phyloP scores from a whole-genome alignment of 2,329 filamentous ascomycete species.

The Stylonectria norvegica region DNA sequence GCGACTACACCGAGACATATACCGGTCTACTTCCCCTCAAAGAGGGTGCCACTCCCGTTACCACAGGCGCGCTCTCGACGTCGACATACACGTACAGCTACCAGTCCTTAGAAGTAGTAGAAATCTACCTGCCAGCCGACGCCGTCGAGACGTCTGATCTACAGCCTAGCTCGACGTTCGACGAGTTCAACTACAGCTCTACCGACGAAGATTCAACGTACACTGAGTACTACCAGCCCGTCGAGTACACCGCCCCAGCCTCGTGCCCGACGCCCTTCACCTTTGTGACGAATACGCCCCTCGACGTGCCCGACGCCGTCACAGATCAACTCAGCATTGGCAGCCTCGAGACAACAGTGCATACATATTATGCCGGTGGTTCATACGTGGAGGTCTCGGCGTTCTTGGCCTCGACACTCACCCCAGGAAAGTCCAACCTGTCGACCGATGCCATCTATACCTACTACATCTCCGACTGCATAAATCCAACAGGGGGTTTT shows the following conservation, averaged over 20 bases:
- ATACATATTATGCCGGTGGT: constrained; percentile 5
- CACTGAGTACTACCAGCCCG: constrained; percentile 15
- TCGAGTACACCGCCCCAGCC: constrained; percentile 25
- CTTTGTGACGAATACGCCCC: constrained; percentile 12
- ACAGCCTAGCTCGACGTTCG: constrained; percentile 7
- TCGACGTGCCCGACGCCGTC: constrained; percentile 11
- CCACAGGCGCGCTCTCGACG: constrained; percentile 2
- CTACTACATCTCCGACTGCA: constrained; percentile 18
- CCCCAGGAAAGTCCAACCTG: constrained; percentile 8
- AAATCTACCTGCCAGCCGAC: constrained; percentile 11
- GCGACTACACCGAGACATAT: constrained; percentile 7
- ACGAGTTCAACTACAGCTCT: too few species aligned
- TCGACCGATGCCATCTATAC: constrained; percentile 12
- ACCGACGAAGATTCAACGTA: constrained; percentile 1
- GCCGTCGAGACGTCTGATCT: constrained; percentile 11
- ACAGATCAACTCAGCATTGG: constrained; percentile 9
- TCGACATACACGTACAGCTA: constrained; percentile 8
- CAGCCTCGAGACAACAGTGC: constrained; percentile 2
- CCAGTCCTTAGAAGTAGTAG: constrained; percentile 16
- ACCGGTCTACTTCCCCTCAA: constrained; percentile 12
- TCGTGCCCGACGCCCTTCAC: constrained; percentile 29
- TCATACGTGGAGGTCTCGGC: constrained; percentile 14
- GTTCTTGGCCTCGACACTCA: constrained; percentile 9
- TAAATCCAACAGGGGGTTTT: constrained; percentile 13
- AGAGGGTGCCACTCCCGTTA: constrained; percentile 8